Conservation (phyloP, 768 basidiomycete species). For the Agrocybe pediades region DNA sequence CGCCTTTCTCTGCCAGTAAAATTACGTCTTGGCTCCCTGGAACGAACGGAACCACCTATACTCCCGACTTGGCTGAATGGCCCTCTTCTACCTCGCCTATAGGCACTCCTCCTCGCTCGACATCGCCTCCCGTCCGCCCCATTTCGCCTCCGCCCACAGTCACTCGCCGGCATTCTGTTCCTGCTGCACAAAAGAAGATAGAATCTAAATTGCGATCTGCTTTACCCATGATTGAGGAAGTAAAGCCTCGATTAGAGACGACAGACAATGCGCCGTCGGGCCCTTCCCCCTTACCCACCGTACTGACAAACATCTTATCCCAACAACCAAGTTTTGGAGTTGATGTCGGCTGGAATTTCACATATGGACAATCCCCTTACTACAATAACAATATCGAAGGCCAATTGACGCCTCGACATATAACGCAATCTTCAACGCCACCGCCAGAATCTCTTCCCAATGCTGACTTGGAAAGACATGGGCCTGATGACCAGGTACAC, state of each 20-base stretch:
- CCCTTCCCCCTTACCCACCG: conserved; percentile 23
- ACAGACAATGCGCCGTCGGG: conserved; percentile 12
- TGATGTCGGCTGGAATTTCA: conserved; percentile 39
- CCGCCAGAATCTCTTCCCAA: conserved; percentile 24
- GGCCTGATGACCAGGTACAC: conserved; percentile 24
- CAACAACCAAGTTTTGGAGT: conserved; percentile 30
- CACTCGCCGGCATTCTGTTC: conserved; percentile 54
- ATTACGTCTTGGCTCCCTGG: conserved; percentile 49
- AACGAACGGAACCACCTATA: conserved; percentile 45
- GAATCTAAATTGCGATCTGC: conserved; percentile 72
- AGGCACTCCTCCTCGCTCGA: conserved; percentile 49
- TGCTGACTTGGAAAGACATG: conserved; percentile 22
- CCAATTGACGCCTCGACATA: conserved; percentile 29
- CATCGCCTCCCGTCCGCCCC: conserved; percentile 47
- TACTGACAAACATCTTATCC: conserved; percentile 21
- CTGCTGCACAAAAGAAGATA: conserved; percentile 50
- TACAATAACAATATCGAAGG: conserved; percentile 16
- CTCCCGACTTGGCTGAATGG: conserved; percentile 60
- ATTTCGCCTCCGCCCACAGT: conserved; percentile 42
- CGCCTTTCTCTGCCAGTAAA: conserved; percentile 29
- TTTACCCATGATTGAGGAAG: conserved; percentile 74
- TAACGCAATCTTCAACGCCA: conserved; percentile 27
- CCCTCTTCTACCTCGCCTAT: conserved; percentile 43
- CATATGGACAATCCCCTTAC: conserved; percentile 41
- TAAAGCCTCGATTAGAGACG: conserved; percentile 36